Conservation (phyloP, 2,329 filamentous ascomycete species). For the Penicillium sp. region DNA sequence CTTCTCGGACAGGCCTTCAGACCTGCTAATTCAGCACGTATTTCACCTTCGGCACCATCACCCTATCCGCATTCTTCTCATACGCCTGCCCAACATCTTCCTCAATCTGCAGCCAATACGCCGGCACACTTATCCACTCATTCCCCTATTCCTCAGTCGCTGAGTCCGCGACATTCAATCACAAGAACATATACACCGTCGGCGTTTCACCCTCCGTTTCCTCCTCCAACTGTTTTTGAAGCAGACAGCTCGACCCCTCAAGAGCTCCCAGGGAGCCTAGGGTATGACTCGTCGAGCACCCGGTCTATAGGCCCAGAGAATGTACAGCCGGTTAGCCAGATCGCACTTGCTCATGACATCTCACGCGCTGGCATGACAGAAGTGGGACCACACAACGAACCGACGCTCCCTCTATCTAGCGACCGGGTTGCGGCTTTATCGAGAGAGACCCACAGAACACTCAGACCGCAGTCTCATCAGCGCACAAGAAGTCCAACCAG, state of each 20-base stretch:
- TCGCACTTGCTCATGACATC: background rate
- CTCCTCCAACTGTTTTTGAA: background rate
- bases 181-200: background rate
- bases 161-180: background rate
- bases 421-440: background rate
- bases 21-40: background rate
- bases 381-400: background rate
- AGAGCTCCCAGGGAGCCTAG: slow-evolving; percentile 1
- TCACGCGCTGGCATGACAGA: background rate
- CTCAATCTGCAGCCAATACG: background rate
- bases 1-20: slow-evolving; percentile 15
- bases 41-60: background rate
- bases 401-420: background rate
- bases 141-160: background rate
- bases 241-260: slow-evolving; percentile 1
- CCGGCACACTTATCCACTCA: background rate
- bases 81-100: background rate
- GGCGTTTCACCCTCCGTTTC: background rate
- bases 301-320: background rate
- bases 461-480: background rate
- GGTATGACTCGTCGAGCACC: background rate
- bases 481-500: background rate
- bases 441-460: background rate
- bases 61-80: background rate
- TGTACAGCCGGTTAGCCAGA: background rate